Evolutionary conservation across 352 stramenopile genomes (phyloP).

Genomic region (Phytophthora aleatoria): DNA sequence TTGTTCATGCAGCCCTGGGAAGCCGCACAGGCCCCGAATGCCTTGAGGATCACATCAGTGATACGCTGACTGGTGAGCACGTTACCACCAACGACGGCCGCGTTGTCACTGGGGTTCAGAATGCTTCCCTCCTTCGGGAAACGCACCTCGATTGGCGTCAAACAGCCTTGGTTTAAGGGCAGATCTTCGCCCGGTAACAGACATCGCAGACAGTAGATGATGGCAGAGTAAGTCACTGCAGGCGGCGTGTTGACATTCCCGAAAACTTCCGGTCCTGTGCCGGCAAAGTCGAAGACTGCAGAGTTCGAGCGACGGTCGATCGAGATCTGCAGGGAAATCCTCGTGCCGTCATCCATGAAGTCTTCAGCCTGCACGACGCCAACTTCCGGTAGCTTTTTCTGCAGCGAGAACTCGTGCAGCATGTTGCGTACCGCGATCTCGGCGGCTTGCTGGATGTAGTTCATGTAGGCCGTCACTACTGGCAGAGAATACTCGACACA

Average conservation of each 20-base stretch:
- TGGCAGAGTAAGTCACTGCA: slow-evolving; percentile 97
- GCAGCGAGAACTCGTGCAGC: slow-evolving; percentile 93
- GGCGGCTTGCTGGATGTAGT: slow-evolving; percentile 96
- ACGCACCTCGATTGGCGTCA: slow-evolving; percentile 96
- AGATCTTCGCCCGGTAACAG: slow-evolving; percentile 94
- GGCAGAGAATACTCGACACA: slow-evolving; percentile 95
- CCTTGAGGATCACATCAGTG: slow-evolving; percentile 98
- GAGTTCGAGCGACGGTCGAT: slow-evolving; percentile 93
- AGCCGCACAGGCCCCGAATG: slow-evolving; percentile 95
- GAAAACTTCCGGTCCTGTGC: slow-evolving; percentile 96
- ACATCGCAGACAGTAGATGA: slow-evolving; percentile 99
- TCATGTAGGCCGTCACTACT: slow-evolving; percentile 98
- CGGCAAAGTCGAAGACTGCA: slow-evolving; percentile 97
- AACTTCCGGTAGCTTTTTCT: slow-evolving; percentile 72
- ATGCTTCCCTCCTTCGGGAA: slow-evolving; percentile 94
- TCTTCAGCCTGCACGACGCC: slow-evolving; percentile 94
- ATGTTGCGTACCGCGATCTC: slow-evolving; percentile 96
- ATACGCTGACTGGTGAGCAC: slow-evolving; percentile 98
- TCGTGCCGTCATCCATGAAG: slow-evolving; percentile 99
- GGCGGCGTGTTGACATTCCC: slow-evolving; percentile 99
- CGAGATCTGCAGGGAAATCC: slow-evolving; percentile 95
- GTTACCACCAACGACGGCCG: slow-evolving; percentile 98
- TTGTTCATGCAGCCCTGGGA: slow-evolving; percentile 99
- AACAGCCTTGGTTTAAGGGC: slow-evolving; percentile 97
- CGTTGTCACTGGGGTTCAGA: slow-evolving; percentile 95